A percentile compares a stretch with the other conserved stretches of the same genome.
phyloP scores from a whole-genome alignment of 2,329 filamentous ascomycete genomes.

The Lasiodiplodia sp. region DNA sequence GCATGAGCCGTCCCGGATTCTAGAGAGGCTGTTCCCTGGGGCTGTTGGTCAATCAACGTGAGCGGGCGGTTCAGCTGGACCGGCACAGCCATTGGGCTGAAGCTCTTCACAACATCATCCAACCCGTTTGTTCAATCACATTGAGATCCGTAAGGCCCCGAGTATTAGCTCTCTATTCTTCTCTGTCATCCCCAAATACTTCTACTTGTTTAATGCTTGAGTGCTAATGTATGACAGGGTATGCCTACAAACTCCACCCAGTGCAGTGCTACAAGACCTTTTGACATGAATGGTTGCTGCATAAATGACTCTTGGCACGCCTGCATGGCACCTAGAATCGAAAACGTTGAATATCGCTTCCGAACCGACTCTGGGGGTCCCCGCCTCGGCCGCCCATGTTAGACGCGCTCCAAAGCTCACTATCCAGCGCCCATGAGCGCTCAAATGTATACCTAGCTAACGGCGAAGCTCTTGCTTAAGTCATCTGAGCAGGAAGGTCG shows the following conservation, averaged over 20 bases:
- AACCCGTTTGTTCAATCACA: background rate
- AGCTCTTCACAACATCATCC: background rate
- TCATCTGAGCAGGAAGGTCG: background rate
- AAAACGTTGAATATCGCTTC: background rate
- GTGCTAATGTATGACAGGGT: background rate
- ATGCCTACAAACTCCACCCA: background rate
- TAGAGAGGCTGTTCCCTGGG: background rate
- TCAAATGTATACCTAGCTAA: too few species aligned
- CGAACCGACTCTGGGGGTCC: background rate
- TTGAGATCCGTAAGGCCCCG: background rate
- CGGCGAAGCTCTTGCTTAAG: too few species aligned
- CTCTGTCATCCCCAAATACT: background rate
- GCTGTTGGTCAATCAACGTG: background rate
- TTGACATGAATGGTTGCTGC: background rate
- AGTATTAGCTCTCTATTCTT: background rate
- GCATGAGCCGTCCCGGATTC: background rate
- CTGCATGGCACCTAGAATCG: background rate
- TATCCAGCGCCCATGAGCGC: too few species aligned
- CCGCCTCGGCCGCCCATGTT: too few species aligned
- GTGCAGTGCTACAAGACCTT: background rate
- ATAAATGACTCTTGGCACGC: background rate
- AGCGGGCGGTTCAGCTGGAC: background rate
- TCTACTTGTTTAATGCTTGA: background rate
- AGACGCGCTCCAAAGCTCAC: too few species aligned
- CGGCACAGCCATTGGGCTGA: background rate